Evolutionary conservation across 129 eudicot genomes (phyloP).

Genomic region (Centrapalus pauciflorus): DNA sequence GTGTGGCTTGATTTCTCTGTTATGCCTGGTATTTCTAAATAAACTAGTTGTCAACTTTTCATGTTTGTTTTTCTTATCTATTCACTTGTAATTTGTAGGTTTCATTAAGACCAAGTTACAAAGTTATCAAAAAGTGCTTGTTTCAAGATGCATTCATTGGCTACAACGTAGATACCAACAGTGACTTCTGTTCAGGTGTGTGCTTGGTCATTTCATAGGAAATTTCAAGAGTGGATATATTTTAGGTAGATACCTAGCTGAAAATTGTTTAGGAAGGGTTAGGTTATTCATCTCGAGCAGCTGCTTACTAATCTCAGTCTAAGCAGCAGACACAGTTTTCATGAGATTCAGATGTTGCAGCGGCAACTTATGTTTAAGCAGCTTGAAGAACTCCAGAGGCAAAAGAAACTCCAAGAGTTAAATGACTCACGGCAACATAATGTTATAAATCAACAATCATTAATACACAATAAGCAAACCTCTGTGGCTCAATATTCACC

Average conservation of each 20-base stretch:
- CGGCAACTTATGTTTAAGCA: constrained; percentile 74
- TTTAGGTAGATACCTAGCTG: not conserved
- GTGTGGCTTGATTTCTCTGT: not conserved
- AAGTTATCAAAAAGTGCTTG: constrained; percentile 16
- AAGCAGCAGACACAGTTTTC: constrained; percentile 28
- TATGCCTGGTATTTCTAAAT: not conserved
- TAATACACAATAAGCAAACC: constrained; percentile 40
- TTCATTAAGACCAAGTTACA: not conserved
- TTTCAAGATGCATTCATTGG: not conserved
- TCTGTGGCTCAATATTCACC: constrained; percentile 37
- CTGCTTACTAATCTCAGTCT: constrained; percentile 14
- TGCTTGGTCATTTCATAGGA: not conserved
- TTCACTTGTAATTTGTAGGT: constrained; percentile 23
- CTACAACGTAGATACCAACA: not conserved
- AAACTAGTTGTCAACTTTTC: not conserved
- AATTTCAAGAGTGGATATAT: not conserved
- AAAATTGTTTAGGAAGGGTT: not conserved
- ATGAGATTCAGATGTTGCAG: constrained; percentile 68
- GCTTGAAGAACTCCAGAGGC: constrained; percentile 72
- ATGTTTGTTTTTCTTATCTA: constrained; percentile 1
- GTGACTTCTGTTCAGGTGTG: not conserved
- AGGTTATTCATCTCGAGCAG: not conserved
- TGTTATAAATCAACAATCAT: constrained; percentile 48
- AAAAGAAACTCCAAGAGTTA: constrained; percentile 63
- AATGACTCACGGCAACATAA: constrained; percentile 45